Percentiles rank a stretch among this genome's conserved stretches.
Conservation (phyloP, 1,284 basidiomycete genomes). For the Athelia sp. region DNA sequence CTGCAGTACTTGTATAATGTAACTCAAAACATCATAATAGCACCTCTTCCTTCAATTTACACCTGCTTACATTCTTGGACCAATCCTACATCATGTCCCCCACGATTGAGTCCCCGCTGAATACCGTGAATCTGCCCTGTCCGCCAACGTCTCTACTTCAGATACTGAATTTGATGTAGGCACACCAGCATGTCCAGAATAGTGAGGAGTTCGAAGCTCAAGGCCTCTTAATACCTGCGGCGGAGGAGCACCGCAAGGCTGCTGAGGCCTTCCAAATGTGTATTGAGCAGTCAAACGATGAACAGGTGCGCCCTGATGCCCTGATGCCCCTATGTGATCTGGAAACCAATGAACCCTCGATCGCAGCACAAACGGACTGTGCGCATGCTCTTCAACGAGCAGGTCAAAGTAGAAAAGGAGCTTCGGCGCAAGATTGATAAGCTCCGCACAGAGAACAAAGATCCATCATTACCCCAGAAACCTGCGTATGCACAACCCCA, state of each 20-base stretch:
- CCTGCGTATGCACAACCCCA: conserved; percentile 18
- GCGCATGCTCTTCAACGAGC: conserved; percentile 67
- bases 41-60: not conserved
- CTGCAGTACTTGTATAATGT: too few species aligned
- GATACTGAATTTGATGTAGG: conserved; percentile 36
- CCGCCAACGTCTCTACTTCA: not conserved
- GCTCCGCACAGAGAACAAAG: conserved; percentile 66
- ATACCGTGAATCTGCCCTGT: conserved; percentile 27
- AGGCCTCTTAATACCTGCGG: conserved; percentile 63
- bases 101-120: conserved; percentile 25
- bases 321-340: too few species aligned
- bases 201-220: conserved; percentile 64
- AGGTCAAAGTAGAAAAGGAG: conserved; percentile 62
- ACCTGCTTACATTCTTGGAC: not conserved
- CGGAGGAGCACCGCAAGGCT: conserved; percentile 60
- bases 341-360: conserved; percentile 9
- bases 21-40: too few species aligned
- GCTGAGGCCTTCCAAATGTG: conserved; percentile 69
- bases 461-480: conserved; percentile 60
- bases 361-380: conserved; percentile 53
- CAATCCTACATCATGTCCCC: not conserved
- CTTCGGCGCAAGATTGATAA: conserved; percentile 65
- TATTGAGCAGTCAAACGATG: conserved; percentile 63
- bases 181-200: conserved; percentile 75
- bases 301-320: conserved; percentile 60